Conservation (phyloP, 352 stramenopile genomes). For the Pythium rhizo-oryzae region DNA sequence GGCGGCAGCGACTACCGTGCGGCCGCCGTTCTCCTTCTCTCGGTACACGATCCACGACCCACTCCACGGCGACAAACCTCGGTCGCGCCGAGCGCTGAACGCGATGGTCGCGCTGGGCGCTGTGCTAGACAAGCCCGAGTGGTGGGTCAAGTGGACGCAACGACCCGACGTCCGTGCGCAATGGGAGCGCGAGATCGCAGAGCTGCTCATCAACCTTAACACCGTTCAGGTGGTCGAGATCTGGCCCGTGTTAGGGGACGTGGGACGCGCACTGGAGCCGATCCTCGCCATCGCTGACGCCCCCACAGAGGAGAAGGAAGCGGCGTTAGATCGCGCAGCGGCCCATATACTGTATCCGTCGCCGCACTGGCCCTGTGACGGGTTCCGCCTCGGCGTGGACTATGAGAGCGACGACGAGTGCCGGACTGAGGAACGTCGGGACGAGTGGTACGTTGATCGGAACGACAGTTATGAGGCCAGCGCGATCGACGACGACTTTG, state of each 20-base stretch:
- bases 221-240: background rate
- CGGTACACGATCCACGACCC: background rate
- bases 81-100: conserved; percentile 28
- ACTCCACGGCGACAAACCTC: background rate
- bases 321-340: background rate
- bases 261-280: background rate
- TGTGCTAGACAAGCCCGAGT: conserved; percentile 24
- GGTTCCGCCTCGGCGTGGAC: background rate
- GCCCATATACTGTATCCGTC: conserved; percentile 1
- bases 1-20: background rate
- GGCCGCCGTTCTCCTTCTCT: background rate
- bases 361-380: background rate
- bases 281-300: background rate
- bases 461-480: background rate
- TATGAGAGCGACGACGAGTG: conserved; percentile 1
- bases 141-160: conserved; percentile 25
- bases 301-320: background rate
- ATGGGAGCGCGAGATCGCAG: conserved; percentile 32
- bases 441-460: background rate
- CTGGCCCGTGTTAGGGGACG: background rate
- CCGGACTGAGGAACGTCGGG: background rate
- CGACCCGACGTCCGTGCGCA: conserved; percentile 14
- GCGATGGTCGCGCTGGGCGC: conserved; percentile 29
- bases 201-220: conserved; percentile 14
- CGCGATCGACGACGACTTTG: background rate